phyloP scores from a whole-genome alignment of 1,284 basidiomycete genomes.

The Caloboletus inedulis region DNA sequence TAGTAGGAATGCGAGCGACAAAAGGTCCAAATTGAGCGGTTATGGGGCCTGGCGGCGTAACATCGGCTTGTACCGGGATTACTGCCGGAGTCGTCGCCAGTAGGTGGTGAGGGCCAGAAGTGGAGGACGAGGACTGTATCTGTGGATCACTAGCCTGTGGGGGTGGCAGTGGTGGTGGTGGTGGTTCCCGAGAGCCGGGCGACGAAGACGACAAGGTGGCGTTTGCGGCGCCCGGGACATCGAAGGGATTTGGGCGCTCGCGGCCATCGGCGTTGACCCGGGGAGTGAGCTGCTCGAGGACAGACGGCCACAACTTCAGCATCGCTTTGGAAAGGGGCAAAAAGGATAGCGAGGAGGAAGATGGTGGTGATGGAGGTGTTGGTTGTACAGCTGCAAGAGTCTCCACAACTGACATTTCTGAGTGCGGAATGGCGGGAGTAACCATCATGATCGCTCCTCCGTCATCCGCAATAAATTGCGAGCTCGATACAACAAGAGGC shows the following conservation, averaged over 20 bases:
- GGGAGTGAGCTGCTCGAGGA: constrained; percentile 72
- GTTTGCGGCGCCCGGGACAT: constrained; percentile 35
- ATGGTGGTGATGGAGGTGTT: constrained; percentile 9
- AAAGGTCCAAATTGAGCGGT: constrained; percentile 43
- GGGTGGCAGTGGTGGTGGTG: background rate
- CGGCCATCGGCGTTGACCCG: constrained; percentile 49
- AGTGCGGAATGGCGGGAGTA: constrained; percentile 14
- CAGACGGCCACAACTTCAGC: constrained; percentile 67
- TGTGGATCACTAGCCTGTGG: constrained; percentile 4
- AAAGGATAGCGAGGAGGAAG: constrained; percentile 21
- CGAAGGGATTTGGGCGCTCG: constrained; percentile 71
- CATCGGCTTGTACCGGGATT: constrained; percentile 29
- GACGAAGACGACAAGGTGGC: constrained; percentile 33
- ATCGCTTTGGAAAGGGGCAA: constrained; percentile 38
- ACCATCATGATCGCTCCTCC: constrained; percentile 20
- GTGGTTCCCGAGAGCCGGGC: constrained; percentile 5
- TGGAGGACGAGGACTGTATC: constrained; percentile 11
- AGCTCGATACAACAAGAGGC: constrained; percentile 6
- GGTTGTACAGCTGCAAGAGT: constrained; percentile 14
- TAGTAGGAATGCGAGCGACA: constrained; percentile 63
- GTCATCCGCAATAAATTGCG: constrained; percentile 1
- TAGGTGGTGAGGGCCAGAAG: constrained; percentile 35
- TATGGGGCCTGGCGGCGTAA: constrained; percentile 36
- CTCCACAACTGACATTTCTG: constrained; percentile 15
- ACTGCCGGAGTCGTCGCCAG: constrained; percentile 32